Percentiles rank a stretch among this genome's conserved stretches.
Conservation (phyloP, 192 early-diverging fungal species). For the Haplosporangium gracile region DNA sequence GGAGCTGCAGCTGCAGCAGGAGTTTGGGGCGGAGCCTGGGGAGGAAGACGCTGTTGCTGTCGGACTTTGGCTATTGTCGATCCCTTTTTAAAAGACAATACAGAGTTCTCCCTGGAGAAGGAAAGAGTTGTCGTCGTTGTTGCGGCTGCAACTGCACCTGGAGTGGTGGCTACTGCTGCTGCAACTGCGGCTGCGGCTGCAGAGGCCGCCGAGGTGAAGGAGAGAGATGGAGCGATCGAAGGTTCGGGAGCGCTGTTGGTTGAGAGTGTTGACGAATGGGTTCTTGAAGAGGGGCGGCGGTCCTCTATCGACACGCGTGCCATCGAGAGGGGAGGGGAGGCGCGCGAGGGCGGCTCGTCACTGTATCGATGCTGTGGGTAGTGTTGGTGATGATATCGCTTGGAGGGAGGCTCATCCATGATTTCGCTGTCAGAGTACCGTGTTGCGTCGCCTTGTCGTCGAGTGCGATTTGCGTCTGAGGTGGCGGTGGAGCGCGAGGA, state of each 20-base stretch:
- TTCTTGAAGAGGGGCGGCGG: neutral
- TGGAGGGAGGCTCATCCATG: neutral
- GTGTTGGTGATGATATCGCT: neutral
- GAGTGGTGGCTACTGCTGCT: neutral
- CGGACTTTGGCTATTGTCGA: neutral
- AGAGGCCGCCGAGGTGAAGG: neutral
- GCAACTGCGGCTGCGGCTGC: neutral
- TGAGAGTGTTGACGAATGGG: neutral
- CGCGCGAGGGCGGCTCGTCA: neutral
- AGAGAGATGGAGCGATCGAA: neutral
- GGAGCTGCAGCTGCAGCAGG: neutral
- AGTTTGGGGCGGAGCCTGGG: neutral
- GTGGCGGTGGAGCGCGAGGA: neutral
- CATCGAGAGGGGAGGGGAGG: neutral
- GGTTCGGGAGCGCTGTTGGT: neutral
- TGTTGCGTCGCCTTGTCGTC: neutral
- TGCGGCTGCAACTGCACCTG: neutral
- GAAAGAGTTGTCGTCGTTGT: neutral
- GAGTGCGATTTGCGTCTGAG: neutral
- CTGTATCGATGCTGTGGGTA: neutral
- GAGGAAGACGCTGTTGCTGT: neutral
- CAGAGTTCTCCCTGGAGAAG: neutral
- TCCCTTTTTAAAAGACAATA: neutral
- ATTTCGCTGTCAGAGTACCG: constrained; percentile 8
- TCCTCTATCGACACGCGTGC: neutral